Percentiles rank a stretch among this genome's conserved stretches.
These are phyloP conservation scores for Leccinum ponderosum DNA, from an alignment of 1,284 basidiomycete species.

Conservation along the genomic window DNA sequence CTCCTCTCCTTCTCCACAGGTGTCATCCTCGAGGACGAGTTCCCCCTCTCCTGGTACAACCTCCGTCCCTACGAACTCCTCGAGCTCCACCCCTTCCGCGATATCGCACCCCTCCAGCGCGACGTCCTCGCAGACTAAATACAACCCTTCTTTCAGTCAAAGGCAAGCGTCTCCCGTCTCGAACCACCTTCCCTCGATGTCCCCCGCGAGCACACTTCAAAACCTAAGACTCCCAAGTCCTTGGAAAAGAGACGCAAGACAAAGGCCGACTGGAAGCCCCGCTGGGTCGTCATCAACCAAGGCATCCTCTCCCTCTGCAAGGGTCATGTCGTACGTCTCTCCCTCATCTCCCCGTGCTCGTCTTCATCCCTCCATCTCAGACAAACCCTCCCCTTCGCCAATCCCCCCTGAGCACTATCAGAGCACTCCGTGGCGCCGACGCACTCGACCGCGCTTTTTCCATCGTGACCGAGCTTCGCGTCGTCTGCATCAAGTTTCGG, in stretches of 20 bases:
- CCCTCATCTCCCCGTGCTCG: neutral
- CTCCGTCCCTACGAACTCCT: constrained; percentile 62
- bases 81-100: constrained; percentile 54
- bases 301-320: constrained; percentile 57
- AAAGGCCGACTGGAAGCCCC: constrained; percentile 58
- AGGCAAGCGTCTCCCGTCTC: constrained; percentile 44
- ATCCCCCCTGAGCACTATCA: constrained; percentile 43
- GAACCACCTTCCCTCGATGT: constrained; percentile 20
- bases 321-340: constrained; percentile 47
- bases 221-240: neutral
- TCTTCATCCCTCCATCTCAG: constrained; percentile 31
- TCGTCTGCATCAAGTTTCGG: constrained; percentile 55
- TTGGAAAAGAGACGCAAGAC: constrained; percentile 29
- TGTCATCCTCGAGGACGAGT: constrained; percentile 65
- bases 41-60: constrained; percentile 54
- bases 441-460: constrained; percentile 40
- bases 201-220: neutral
- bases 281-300: constrained; percentile 62
- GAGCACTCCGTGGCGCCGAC: constrained; percentile 47
- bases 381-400: constrained; percentile 43
- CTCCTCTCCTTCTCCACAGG: constrained; percentile 67
- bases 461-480: constrained; percentile 28
- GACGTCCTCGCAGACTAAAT: constrained; percentile 48
- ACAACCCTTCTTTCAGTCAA: constrained; percentile 68
- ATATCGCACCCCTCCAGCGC: constrained; percentile 46